Conservation (phyloP, 768 basidiomycete species). For the Kwoniella sp. region DNA sequence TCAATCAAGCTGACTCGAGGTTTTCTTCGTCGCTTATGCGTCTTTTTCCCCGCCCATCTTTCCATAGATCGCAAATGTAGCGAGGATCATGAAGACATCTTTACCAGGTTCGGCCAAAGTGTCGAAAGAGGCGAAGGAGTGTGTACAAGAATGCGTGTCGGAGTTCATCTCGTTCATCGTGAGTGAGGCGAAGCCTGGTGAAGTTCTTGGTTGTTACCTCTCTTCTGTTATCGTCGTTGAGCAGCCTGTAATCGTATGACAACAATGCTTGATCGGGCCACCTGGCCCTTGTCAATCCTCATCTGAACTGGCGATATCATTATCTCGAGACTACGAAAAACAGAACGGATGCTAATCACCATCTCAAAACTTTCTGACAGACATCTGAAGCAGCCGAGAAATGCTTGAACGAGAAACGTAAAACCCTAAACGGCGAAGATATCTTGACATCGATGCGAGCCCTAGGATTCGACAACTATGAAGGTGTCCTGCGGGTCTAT, state of each 20-base stretch:
- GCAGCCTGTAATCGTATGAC: too few species aligned
- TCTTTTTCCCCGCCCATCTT: too few species aligned
- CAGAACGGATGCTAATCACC: too few species aligned
- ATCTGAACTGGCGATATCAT: too few species aligned
- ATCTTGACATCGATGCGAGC: constrained; percentile 91
- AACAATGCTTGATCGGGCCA: too few species aligned
- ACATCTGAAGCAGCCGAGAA: constrained; percentile 96
- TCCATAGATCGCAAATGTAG: constrained; percentile 97
- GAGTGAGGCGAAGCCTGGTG: constrained; percentile 30
- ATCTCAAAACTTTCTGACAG: too few species aligned
- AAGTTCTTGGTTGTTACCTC: too few species aligned
- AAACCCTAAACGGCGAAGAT: constrained; percentile 97
- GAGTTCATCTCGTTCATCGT: constrained; percentile 96
- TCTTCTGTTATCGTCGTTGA: too few species aligned
- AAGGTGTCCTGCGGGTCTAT: constrained; percentile 88
- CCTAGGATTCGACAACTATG: constrained; percentile 92
- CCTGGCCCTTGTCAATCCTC: too few species aligned
- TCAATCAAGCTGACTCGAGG: too few species aligned
- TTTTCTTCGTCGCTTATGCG: too few species aligned
- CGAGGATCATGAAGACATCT: constrained; percentile 91
- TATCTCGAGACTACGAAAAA: too few species aligned
- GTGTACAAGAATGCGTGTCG: constrained; percentile 95
- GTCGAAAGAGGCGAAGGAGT: constrained; percentile 97
- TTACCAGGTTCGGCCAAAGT: constrained; percentile 91
- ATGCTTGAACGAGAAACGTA: constrained; percentile 90